Evolutionary conservation across 2,329 filamentous ascomycete species (phyloP).

Genomic region (Hirsutella rhossiliensis): DNA sequence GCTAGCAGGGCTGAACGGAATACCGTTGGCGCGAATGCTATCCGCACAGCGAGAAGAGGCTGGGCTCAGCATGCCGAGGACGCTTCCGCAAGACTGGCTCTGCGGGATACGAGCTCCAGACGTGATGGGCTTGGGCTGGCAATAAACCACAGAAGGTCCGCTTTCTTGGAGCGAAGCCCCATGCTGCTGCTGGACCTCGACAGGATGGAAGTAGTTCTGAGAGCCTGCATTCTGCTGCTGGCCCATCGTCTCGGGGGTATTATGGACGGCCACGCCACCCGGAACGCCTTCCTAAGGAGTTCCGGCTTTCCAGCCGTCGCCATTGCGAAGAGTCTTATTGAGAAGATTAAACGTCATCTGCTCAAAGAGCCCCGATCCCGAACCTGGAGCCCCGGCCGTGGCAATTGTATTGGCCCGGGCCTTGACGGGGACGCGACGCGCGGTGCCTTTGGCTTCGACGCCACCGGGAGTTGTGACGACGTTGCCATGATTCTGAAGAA

Average conservation of each 20-base stretch:
- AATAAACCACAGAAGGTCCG: neutral
- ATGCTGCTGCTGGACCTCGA: neutral
- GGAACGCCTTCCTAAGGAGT: conserved; percentile 8
- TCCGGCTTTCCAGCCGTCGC: conserved; percentile 2
- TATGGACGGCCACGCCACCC: neutral
- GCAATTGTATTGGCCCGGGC: conserved; percentile 1
- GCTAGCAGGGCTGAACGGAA: conserved; percentile 5
- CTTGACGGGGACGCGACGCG: neutral
- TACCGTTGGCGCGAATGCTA: neutral
- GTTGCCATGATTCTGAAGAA: neutral
- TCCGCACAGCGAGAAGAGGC: conserved; percentile 2
- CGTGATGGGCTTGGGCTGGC: neutral
- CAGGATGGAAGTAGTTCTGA: neutral
- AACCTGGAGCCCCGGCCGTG: neutral
- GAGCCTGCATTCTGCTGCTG: neutral
- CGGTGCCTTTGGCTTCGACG: neutral
- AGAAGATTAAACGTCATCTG: conserved; percentile 2
- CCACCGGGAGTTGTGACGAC: neutral
- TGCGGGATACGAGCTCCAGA: conserved; percentile 4
- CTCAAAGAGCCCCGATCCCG: neutral
- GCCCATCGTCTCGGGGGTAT: neutral
- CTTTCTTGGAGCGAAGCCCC: neutral
- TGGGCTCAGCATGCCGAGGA: conserved; percentile 2
- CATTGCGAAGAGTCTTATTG: conserved; percentile 3
- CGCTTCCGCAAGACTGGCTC: conserved; percentile 6